These are phyloP conservation scores for Dipodascus geniculatus DNA, from an alignment of 805 yeast species.

Conservation along the genomic window DNA sequence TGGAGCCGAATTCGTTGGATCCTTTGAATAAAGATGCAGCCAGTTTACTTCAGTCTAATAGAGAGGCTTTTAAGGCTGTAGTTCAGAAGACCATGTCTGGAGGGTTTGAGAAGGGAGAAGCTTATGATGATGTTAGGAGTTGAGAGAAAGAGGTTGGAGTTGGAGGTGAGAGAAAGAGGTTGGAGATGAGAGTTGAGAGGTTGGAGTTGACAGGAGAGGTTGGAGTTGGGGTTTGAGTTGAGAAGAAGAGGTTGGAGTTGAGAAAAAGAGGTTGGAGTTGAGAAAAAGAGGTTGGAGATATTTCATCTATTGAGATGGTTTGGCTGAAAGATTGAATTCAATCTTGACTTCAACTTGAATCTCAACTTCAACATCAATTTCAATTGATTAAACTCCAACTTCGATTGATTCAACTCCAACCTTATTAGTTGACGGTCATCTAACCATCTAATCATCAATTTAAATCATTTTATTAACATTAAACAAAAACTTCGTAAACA, in stretches of 20 bases:
- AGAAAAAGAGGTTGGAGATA: too few relatives aligned
- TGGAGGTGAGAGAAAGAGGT: neutral
- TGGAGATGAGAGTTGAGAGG: neutral
- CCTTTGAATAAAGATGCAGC: conserved; percentile 62
- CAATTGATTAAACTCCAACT: too few relatives aligned
- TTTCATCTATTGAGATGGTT: too few relatives aligned
- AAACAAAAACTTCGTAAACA: conserved; percentile 4
- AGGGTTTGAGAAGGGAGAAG: conserved; percentile 41
- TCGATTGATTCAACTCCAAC: too few relatives aligned
- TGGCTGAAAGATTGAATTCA: too few relatives aligned
- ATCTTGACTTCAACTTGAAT: too few relatives aligned
- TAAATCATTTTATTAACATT: neutral
- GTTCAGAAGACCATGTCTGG: conserved; percentile 66
- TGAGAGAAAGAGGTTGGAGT: neutral
- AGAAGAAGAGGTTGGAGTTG: neutral
- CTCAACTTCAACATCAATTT: too few relatives aligned
- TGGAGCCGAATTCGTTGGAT: conserved; percentile 86
- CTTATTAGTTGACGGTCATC: too few relatives aligned
- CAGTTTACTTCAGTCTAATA: conserved; percentile 24
- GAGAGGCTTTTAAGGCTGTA: conserved; percentile 38
- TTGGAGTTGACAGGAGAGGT: neutral
- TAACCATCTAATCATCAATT: neutral
- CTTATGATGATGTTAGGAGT: conserved; percentile 47
- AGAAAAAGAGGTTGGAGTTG: too few relatives aligned
- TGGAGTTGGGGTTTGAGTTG: neutral